These are phyloP conservation scores for Coemansia sp. DNA, from an alignment of 192 early-diverging fungal species.

Conservation along the genomic window DNA sequence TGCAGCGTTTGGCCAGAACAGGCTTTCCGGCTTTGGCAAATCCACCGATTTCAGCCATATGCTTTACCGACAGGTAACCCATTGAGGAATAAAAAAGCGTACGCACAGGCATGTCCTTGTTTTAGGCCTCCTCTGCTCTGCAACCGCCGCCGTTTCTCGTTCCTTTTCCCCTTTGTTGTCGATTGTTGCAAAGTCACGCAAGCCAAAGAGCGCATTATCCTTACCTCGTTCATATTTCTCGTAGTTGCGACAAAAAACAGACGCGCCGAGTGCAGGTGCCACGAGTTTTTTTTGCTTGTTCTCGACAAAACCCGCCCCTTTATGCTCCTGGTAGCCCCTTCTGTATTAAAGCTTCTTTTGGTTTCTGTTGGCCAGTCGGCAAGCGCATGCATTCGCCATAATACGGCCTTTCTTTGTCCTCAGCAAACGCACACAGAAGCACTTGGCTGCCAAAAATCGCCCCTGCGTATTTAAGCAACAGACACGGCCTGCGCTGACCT, in stretches of 20 bases:
- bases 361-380: not conserved
- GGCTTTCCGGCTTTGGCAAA: not conserved
- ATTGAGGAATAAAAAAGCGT: no score
- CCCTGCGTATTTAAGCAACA: not conserved
- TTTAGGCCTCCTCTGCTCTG: not conserved
- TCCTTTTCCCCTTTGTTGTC: not conserved
- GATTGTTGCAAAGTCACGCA: not conserved
- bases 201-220: not conserved
- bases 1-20: not conserved
- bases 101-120: not conserved
- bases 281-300: not conserved
- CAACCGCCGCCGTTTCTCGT: not conserved
- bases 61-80: no score
- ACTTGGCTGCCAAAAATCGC: not conserved
- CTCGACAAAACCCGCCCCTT: not conserved
- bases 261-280: not conserved
- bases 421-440: not conserved
- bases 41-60: no score
- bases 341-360: not conserved
- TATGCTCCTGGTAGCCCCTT: not conserved
- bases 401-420: not conserved
- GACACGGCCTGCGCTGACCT: not conserved
- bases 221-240: no score
- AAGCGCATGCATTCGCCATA: slow-evolving; percentile 1
- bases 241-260: not conserved